These are phyloP conservation scores for Thelonectria olida DNA, from an alignment of 2,329 filamentous ascomycete genomes.

Conservation along the genomic window DNA sequence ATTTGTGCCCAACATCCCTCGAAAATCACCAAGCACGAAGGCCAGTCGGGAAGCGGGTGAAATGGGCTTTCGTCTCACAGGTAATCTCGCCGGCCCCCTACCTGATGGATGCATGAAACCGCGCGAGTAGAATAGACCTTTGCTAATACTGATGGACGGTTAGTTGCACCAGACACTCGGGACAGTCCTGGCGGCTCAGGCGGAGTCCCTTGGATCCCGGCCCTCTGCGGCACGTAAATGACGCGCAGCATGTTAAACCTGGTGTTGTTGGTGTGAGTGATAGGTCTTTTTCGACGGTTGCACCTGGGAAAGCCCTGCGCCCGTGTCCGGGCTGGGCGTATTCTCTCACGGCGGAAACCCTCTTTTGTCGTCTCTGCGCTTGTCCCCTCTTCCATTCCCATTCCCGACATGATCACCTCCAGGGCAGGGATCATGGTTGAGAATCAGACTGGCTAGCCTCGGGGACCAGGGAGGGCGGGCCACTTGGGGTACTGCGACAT, in stretches of 20 bases:
- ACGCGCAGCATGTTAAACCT: constrained; percentile 36
- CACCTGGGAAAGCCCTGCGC: constrained; percentile 9
- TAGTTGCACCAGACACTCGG: constrained; percentile 29
- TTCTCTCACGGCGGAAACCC: constrained; percentile 1
- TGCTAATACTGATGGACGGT: neutral
- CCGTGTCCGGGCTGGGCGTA: constrained; percentile 6
- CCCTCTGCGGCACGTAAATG: constrained; percentile 33
- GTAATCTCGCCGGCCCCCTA: constrained; percentile 16
- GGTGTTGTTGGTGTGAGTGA: constrained; percentile 23
- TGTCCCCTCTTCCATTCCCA: constrained; percentile 4
- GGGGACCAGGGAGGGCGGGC: constrained; percentile 27
- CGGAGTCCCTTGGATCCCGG: constrained; percentile 9
- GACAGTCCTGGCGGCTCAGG: constrained; percentile 15
- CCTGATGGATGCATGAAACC: constrained; percentile 18
- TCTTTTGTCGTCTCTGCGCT: constrained; percentile 9
- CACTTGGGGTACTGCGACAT: constrained; percentile 29
- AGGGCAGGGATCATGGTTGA: constrained; percentile 29
- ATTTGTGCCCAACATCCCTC: constrained; percentile 29
- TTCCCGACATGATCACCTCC: constrained; percentile 29
- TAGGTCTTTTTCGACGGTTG: constrained; percentile 6
- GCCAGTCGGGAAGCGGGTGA: constrained; percentile 30
- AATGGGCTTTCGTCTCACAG: constrained; percentile 24
- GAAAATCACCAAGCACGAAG: constrained; percentile 30
- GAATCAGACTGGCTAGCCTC: constrained; percentile 22
- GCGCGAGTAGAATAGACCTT: constrained; percentile 9